phyloP scores from a whole-genome alignment of 352 stramenopile species.

The Globisporangium camurandrum region DNA sequence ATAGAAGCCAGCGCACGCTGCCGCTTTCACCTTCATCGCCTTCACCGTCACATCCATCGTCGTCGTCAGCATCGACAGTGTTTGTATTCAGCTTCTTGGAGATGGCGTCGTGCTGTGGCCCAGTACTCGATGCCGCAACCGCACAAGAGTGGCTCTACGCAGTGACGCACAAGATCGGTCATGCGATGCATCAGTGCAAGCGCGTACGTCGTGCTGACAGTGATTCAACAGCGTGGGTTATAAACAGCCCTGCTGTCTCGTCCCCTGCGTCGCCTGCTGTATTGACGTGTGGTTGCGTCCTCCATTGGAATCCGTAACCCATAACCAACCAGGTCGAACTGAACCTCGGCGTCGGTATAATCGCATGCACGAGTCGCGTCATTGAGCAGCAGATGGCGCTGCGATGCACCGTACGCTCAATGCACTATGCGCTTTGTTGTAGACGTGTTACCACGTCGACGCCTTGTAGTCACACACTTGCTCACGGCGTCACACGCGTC shows the following conservation, averaged over 20 bases:
- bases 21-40: no score
- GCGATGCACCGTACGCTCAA: constrained; percentile 28
- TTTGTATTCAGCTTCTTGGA: constrained; percentile 53
- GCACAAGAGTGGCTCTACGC: constrained; percentile 58
- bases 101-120: constrained; percentile 60
- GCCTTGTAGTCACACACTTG: not conserved
- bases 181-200: constrained; percentile 40
- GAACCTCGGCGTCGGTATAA: constrained; percentile 48
- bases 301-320: no score
- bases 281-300: not conserved
- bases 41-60: no score
- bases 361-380: constrained; percentile 33
- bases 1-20: not conserved
- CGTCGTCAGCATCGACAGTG: constrained; percentile 3
- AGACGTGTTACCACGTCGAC: not conserved
- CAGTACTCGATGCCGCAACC: constrained; percentile 27
- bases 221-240: not conserved
- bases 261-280: not conserved
- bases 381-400: constrained; percentile 46
- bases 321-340: constrained; percentile 54
- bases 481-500: not conserved
- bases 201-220: constrained; percentile 21
- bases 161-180: constrained; percentile 46
- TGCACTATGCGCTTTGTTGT: not conserved
- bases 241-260: not conserved